phyloP scores from a whole-genome alignment of 768 basidiomycete species.

The Phylloporus scabripes region DNA sequence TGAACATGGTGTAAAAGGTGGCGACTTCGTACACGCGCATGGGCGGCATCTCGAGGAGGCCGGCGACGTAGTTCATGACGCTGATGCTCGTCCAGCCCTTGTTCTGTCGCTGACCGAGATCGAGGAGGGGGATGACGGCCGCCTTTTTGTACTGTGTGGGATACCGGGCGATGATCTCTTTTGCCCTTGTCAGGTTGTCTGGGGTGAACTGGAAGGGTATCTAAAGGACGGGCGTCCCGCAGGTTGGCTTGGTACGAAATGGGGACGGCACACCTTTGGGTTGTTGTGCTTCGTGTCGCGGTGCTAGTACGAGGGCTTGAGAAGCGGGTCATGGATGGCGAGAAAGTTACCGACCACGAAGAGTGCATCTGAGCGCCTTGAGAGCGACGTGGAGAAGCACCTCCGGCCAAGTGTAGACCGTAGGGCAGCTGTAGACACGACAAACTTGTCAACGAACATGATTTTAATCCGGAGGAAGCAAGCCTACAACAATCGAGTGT shows the following conservation, averaged over 20 bases:
- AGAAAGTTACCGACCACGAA: conserved; percentile 63
- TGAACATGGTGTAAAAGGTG: conserved; percentile 99
- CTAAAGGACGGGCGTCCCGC: conserved; percentile 34
- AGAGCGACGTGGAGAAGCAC: conserved; percentile 34
- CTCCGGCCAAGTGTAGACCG: conserved; percentile 20
- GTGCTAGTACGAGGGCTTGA: conserved; percentile 51
- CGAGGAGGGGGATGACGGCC: conserved; percentile 93
- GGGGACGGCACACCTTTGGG: conserved; percentile 53
- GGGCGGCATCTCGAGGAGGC: conserved; percentile 86
- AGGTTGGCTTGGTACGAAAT: neutral
- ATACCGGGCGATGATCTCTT: conserved; percentile 90
- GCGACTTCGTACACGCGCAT: conserved; percentile 99
- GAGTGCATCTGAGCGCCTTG: conserved; percentile 71
- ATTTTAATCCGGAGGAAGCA: neutral
- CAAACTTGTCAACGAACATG: conserved; percentile 22
- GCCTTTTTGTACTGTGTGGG: conserved; percentile 99
- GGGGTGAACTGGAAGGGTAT: conserved; percentile 84
- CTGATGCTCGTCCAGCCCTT: conserved; percentile 98
- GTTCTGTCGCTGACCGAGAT: conserved; percentile 96
- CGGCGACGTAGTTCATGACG: conserved; percentile 98
- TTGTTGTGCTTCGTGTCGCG: conserved; percentile 95
- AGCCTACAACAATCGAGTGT: neutral
- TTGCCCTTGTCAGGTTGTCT: conserved; percentile 78
- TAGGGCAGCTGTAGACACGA: conserved; percentile 9
- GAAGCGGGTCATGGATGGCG: conserved; percentile 7